These are phyloP conservation scores for Trichoderma sp. DNA, from an alignment of 2,329 filamentous ascomycete genomes.

Conservation along the genomic window DNA sequence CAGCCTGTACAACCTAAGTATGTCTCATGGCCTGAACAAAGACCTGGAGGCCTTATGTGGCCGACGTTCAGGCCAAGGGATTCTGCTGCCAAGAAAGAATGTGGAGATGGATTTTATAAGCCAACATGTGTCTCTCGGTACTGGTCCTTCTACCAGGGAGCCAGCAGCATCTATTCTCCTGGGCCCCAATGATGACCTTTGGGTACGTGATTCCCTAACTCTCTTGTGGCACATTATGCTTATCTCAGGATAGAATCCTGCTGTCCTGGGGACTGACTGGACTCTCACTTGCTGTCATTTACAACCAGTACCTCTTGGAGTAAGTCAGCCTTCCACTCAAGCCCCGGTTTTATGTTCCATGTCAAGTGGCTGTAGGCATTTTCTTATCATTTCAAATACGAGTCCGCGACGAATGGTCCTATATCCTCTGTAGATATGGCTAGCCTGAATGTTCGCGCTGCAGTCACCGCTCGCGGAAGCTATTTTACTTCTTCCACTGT, in stretches of 20 bases:
- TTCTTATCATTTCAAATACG: not conserved
- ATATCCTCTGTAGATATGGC: not conserved
- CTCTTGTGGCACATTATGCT: not conserved
- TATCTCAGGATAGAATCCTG: not conserved
- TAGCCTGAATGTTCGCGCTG: not conserved
- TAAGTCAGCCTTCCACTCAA: not conserved
- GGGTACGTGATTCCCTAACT: not conserved
- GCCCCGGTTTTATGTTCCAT: not conserved
- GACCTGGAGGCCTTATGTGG: too few species aligned
- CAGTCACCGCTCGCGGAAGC: not conserved
- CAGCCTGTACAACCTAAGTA: too few species aligned
- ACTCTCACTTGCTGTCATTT: not conserved
- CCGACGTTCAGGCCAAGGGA: too few species aligned
- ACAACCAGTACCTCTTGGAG: not conserved
- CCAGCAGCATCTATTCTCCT: not conserved
- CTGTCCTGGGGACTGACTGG: constrained; percentile 4
- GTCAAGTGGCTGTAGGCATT: not conserved
- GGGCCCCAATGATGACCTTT: not conserved
- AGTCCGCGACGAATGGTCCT: not conserved
- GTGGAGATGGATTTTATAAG: not conserved
- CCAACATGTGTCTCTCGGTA: not conserved
- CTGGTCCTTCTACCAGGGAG: constrained; percentile 1
- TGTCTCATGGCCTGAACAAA: too few species aligned
- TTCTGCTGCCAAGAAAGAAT: not conserved
- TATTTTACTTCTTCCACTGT: not conserved